A percentile compares a stretch with the other conserved stretches of the same genome.
Conservation (phyloP, 257 asterid genomes). For the Plectranthus barbatus region DNA sequence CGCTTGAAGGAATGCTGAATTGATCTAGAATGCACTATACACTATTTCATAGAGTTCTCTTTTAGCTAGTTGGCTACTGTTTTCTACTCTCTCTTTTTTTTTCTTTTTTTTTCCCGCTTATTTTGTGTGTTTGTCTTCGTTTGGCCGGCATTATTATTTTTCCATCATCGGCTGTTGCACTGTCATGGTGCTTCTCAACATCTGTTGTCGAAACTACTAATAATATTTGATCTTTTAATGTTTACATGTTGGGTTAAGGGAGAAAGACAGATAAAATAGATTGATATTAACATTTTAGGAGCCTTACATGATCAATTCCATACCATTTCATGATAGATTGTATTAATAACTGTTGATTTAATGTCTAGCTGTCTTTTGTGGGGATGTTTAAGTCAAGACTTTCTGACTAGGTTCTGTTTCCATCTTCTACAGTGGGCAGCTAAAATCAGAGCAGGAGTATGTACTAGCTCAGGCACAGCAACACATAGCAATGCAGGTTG, state of each 20-base stretch:
- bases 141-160: no score
- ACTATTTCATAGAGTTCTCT: background rate
- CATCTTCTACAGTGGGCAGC: slow-evolving; percentile 40
- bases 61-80: background rate
- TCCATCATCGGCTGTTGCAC: no score
- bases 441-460: slow-evolving; percentile 46
- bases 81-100: background rate
- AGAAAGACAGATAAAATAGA: no score
- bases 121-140: no score
- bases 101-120: background rate
- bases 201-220: no score
- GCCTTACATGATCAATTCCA: no score
- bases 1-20: background rate
- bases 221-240: no score
- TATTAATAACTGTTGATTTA: no score
- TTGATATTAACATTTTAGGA: no score
- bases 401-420: slow-evolving; percentile 9
- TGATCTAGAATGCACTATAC: background rate
- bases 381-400: background rate
- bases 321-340: no score
- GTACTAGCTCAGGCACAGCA: slow-evolving; percentile 60
- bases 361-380: background rate
- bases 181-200: no score
- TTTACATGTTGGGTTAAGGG: no score
- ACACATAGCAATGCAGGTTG: slow-evolving; percentile 60